phyloP scores from a whole-genome alignment of 164 flowering plant genomes.

The Echeveria elegans region DNA sequence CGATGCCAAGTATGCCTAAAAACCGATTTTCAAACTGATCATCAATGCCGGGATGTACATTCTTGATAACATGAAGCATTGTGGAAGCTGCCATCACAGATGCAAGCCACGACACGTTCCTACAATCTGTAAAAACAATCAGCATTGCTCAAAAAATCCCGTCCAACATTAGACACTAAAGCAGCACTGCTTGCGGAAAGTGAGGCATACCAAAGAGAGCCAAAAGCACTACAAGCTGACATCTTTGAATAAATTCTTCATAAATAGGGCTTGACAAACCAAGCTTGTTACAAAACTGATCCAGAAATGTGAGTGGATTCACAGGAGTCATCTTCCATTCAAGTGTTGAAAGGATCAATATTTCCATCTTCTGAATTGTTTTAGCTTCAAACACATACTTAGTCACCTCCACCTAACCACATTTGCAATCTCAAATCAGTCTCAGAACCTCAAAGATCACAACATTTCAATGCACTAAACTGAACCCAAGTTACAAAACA shows the following conservation, averaged over 20 bases:
- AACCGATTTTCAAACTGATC: conserved; percentile 29
- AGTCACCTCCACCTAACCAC: conserved; percentile 53
- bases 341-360: conserved; percentile 67
- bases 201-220: conserved; percentile 40
- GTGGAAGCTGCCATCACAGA: conserved; percentile 48
- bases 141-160: background rate
- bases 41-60: conserved; percentile 24
- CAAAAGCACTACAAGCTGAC: conserved; percentile 44
- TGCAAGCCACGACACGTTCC: conserved; percentile 38
- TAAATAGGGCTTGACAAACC: conserved; percentile 36
- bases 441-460: background rate
- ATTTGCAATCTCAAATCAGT: conserved; percentile 2
- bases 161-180: background rate
- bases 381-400: conserved; percentile 65
- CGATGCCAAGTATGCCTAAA: conserved; percentile 30
- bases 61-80: conserved; percentile 36
- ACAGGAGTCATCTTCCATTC: conserved; percentile 88
- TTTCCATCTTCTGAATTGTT: conserved; percentile 79
- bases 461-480: background rate
- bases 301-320: conserved; percentile 67
- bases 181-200: background rate
- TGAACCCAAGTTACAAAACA: background rate
- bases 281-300: conserved; percentile 53
- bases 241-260: conserved; percentile 47
- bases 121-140: conserved; percentile 28